phyloP scores from a whole-genome alignment of 768 basidiomycete genomes.

The Pleurotus djamor region DNA sequence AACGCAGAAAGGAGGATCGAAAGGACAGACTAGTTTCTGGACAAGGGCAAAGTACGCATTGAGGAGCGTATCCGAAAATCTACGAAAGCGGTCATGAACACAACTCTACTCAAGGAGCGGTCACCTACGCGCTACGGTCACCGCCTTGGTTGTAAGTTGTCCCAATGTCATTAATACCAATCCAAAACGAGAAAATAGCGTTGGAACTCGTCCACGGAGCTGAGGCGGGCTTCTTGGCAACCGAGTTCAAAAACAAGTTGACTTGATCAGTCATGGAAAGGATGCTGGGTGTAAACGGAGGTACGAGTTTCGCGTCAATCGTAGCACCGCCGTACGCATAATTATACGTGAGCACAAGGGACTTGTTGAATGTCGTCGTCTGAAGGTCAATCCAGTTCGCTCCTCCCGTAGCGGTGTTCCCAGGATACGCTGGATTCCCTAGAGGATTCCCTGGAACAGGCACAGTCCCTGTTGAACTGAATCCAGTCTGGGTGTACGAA shows the following conservation, averaged over 20 bases:
- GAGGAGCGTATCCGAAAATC: slow-evolving; percentile 47
- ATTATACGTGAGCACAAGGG: slow-evolving; percentile 57
- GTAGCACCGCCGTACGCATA: slow-evolving; percentile 68
- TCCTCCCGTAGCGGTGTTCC: slow-evolving; percentile 51
- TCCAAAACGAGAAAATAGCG: slow-evolving; percentile 63
- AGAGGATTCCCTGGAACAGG: slow-evolving; percentile 46
- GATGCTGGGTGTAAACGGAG: slow-evolving; percentile 48
- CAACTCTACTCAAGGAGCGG: neutral
- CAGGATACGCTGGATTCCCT: slow-evolving; percentile 54
- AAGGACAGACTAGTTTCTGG: slow-evolving; percentile 39
- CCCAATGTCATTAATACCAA: slow-evolving; percentile 72
- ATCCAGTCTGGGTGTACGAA: slow-evolving; percentile 60
- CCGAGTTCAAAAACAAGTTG: slow-evolving; percentile 49
- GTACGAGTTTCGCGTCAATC: slow-evolving; percentile 55
- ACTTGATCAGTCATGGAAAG: slow-evolving; percentile 61
- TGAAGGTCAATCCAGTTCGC: slow-evolving; percentile 59
- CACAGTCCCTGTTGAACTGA: slow-evolving; percentile 33
- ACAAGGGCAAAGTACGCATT: slow-evolving; percentile 48
- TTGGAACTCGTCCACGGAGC: slow-evolving; percentile 58
- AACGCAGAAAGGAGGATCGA: neutral
- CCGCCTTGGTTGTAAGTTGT: slow-evolving; percentile 48
- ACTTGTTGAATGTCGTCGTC: slow-evolving; percentile 50
- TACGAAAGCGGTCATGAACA: slow-evolving; percentile 13
- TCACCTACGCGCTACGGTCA: slow-evolving; percentile 46
- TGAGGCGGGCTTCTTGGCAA: slow-evolving; percentile 42